Percentiles rank a stretch among this genome's conserved stretches.
phyloP scores from a whole-genome alignment of 805 yeast genomes.

The Brettanomyces naardenensis region DNA sequence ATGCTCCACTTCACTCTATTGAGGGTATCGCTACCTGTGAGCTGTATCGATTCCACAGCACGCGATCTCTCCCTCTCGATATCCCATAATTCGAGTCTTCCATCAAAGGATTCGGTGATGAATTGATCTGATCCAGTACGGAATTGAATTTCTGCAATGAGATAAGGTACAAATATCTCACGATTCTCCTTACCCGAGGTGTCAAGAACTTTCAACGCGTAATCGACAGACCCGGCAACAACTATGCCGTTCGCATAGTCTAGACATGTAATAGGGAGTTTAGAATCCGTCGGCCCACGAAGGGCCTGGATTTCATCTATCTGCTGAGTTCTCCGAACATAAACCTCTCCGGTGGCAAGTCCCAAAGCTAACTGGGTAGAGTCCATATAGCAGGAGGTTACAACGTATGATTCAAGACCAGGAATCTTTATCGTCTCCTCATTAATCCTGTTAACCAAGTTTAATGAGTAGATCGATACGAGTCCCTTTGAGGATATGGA shows the following conservation, averaged over 20 bases:
- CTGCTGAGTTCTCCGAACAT: constrained; percentile 8
- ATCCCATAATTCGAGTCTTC: constrained; percentile 2
- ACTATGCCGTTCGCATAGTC: constrained; percentile 7
- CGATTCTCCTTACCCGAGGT: not conserved
- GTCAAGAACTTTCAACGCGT: constrained; percentile 1
- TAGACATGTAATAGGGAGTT: constrained; percentile 15
- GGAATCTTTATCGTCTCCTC: constrained; percentile 7
- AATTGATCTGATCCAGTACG: not conserved
- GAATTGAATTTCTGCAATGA: not conserved
- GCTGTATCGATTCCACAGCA: not conserved
- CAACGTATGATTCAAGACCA: not conserved
- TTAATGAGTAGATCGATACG: constrained; percentile 15
- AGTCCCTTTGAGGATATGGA: constrained; percentile 17
- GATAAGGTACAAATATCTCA: constrained; percentile 1
- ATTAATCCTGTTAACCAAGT: constrained; percentile 14
- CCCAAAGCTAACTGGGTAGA: constrained; percentile 16
- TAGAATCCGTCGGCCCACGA: not conserved
- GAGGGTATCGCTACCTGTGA: constrained; percentile 1
- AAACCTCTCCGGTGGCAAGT: constrained; percentile 16
- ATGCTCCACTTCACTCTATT: constrained; percentile 6
- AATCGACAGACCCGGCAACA: constrained; percentile 5
- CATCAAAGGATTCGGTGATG: not conserved
- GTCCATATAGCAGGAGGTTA: constrained; percentile 15
- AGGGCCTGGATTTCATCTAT: constrained; percentile 5
- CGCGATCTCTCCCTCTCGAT: not conserved